Evolutionary conservation across 1,139 yeast species (phyloP), one percentile per base, ranked within the genome.

Genomic region (Debaryomyces coudertii): DNA sequence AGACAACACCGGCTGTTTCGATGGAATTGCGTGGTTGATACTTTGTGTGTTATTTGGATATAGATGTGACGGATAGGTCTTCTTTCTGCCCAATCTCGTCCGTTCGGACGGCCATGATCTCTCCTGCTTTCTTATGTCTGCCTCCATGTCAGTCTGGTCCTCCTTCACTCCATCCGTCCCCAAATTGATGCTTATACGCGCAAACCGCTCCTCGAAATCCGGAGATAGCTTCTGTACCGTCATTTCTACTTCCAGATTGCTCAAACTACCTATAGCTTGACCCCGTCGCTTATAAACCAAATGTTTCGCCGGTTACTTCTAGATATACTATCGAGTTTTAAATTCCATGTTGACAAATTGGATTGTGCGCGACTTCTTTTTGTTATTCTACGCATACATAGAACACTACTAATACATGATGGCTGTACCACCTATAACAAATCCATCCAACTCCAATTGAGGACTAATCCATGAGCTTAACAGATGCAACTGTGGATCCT

Each of bases 131-230:
- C 7, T 31, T 7, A 23, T 23, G 6, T 14, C 24, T 7, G 37
- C 24, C 6, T 31, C 43, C 12, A 33, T 7, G 5, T n/a, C 20
- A n/a, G 20, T 6, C 7, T 18, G 28, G 14, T 5, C 8, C 18
- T 18, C 31, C 7, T 7, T 22, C 6, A 18, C 23, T 22, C 29
- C 31, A 28, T 30, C n/a, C 4, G 16, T n/a, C 29, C 20, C 29
- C 20, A 42, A 36, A 31, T 49, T 57, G 31, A 62, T 57, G 44
- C 53, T 58, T 29, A 68, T 65, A 37, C 56, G 53, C 25, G 72
- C 60, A 50, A 68, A 66, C 46, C 62, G 57, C 47, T 61, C 64
- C 45, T 63, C 68, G 52, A 68, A 58, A 20, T 55, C 51, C n/a
- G 57, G 41, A 11, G 46, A 35, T 28, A 34, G 36, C 24, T 45